Evolutionary conservation across 495 filamentous ascomycete species (phyloP).

Genomic region (Choiromyces venosus): DNA sequence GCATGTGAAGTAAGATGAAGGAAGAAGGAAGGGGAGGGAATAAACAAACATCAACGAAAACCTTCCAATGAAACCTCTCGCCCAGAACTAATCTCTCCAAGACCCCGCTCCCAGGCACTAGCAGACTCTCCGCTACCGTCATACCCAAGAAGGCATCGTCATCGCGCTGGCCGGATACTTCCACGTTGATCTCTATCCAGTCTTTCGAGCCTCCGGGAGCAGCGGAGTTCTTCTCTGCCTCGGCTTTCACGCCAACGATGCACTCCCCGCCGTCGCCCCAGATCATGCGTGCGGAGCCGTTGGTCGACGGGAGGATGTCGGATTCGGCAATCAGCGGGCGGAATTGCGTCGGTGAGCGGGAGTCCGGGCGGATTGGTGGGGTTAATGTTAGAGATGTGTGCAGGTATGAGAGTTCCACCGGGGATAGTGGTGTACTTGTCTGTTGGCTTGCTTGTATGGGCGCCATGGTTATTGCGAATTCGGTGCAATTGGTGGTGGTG

Average conservation of each 20-base stretch:
- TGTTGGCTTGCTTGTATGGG: slow-evolving; percentile 23
- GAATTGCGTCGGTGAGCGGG: slow-evolving; percentile 76
- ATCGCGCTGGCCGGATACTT: slow-evolving; percentile 62
- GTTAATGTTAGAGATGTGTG: slow-evolving; percentile 73
- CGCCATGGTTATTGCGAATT: slow-evolving; percentile 33
- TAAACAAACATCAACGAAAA: slow-evolving; percentile 82
- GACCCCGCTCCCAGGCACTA: slow-evolving; percentile 63
- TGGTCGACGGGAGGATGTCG: slow-evolving; percentile 78
- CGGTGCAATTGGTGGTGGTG: neutral
- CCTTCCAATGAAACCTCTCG: slow-evolving; percentile 83
- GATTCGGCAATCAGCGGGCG: slow-evolving; percentile 84
- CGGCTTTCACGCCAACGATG: slow-evolving; percentile 88
- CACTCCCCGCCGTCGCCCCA: slow-evolving; percentile 95
- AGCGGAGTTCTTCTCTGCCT: slow-evolving; percentile 60
- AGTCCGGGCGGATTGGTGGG: slow-evolving; percentile 85
- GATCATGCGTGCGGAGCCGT: slow-evolving; percentile 86
- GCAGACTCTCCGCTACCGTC: slow-evolving; percentile 82
- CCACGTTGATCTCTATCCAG: slow-evolving; percentile 42
- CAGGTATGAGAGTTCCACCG: slow-evolving; percentile 92
- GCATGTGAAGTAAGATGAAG: neutral
- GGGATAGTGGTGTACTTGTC: slow-evolving; percentile 62
- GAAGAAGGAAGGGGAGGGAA: neutral
- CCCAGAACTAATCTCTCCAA: slow-evolving; percentile 74
- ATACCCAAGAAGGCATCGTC: slow-evolving; percentile 86
- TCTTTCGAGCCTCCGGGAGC: slow-evolving; percentile 41